A percentile compares a stretch with the other conserved stretches of the same genome.
Conservation (phyloP, 352 stramenopile genomes). For the Aphanomyces cochlioides region DNA sequence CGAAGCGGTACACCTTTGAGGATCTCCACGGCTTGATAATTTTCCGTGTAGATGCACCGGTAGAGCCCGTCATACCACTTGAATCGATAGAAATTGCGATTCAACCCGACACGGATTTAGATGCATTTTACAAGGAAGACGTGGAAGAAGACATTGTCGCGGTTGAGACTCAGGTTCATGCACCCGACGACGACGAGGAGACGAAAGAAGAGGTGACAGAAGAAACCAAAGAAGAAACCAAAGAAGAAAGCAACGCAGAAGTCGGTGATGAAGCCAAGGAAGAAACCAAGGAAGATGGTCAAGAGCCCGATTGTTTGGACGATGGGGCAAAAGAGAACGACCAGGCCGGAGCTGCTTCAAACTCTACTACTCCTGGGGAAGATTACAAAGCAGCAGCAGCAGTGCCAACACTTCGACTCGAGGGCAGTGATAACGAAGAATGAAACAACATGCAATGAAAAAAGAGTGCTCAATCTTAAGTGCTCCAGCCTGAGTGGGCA, state of each 20-base stretch:
- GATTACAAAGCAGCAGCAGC: no score
- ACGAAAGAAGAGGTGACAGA: neutral
- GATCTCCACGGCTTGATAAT: no score
- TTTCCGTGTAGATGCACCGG: no score
- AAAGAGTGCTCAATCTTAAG: no score
- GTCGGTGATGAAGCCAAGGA: neutral
- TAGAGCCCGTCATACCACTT: neutral
- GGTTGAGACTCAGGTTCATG: neutral
- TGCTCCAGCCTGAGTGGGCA: no score
- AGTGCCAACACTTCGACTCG: neutral
- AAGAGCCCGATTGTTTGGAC: neutral
- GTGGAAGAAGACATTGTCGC: constrained; percentile 1
- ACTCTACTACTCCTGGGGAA: no score
- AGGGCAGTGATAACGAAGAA: neutral
- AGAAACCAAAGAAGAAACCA: no score
- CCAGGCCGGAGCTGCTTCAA: neutral
- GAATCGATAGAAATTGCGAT: constrained; percentile 28
- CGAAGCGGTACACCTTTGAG: neutral
- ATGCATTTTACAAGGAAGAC: constrained; percentile 27
- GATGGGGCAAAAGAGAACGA: neutral
- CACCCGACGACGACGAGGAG: neutral
- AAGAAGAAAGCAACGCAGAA: no score
- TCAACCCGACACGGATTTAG: constrained; percentile 21
- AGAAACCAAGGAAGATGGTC: neutral
- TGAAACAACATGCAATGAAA: neutral